These are phyloP conservation scores for Mycena galericulata DNA, from an alignment of 768 basidiomycete species.

Conservation along the genomic window DNA sequence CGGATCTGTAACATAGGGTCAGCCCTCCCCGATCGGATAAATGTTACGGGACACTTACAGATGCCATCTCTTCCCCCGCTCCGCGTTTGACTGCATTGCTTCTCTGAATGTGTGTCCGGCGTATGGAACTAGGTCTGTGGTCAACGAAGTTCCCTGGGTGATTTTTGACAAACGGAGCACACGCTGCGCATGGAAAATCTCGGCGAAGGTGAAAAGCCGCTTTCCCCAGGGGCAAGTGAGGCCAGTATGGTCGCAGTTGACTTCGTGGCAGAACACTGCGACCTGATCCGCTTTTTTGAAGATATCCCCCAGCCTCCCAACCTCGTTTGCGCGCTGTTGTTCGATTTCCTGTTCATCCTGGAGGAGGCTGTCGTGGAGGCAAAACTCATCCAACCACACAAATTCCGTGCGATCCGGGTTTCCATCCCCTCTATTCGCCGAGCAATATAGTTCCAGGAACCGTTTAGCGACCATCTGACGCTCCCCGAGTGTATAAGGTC, in stretches of 20 bases:
- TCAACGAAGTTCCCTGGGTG: too few species aligned
- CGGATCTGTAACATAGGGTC: neutral
- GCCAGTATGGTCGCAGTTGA: constrained; percentile 28
- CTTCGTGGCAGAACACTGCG: constrained; percentile 32
- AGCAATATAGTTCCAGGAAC: constrained; percentile 10
- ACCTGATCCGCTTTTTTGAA: constrained; percentile 27
- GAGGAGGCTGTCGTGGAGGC: neutral
- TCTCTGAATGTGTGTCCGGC: neutral
- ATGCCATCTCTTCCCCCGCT: constrained; percentile 7
- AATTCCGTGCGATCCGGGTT: constrained; percentile 3
- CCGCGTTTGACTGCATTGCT: constrained; percentile 7
- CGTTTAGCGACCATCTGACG: neutral
- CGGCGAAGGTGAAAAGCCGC: constrained; percentile 25
- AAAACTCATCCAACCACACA: constrained; percentile 28
- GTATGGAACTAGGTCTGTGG: too few species aligned
- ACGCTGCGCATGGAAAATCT: constrained; percentile 13
- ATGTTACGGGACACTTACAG: neutral
- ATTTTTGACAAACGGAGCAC: neutral
- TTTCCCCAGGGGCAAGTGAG: constrained; percentile 30
- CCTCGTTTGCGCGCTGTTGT: constrained; percentile 3
- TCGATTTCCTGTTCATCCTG: neutral
- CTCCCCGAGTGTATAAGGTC: neutral
- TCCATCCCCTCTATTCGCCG: neutral
- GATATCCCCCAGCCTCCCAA: constrained; percentile 33
- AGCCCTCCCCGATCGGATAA: too few species aligned